Evolutionary conservation across 768 basidiomycete species (phyloP).

Genomic region (Krasilnikovozyma curviuscula): DNA sequence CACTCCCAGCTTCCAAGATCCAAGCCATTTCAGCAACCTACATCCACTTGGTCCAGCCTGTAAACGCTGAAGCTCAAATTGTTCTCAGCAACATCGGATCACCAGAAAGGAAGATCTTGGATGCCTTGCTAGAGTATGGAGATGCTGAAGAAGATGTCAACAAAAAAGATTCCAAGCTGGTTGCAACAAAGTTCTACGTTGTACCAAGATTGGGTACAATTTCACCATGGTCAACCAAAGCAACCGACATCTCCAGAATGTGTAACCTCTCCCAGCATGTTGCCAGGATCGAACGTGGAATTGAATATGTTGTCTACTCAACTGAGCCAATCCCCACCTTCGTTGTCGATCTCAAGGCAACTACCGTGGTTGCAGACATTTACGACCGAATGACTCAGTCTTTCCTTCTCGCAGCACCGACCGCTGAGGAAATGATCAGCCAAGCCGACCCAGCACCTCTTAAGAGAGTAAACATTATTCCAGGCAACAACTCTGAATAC

Average conservation of each 20-base stretch:
- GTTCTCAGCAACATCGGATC: conserved; percentile 35
- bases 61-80: conserved; percentile 30
- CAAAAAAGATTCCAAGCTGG: conserved; percentile 18
- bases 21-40: conserved; percentile 59
- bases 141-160: conserved; percentile 34
- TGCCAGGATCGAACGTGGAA: conserved; percentile 69
- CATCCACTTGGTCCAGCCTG: conserved; percentile 63
- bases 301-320: conserved; percentile 45
- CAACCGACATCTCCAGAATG: conserved; percentile 77
- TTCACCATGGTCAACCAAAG: conserved; percentile 98
- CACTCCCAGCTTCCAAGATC: conserved; percentile 32
- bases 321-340: conserved; percentile 20
- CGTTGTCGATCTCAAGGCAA: conserved; percentile 32
- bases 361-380: conserved; percentile 46
- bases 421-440: conserved; percentile 33
- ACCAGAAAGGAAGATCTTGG: conserved; percentile 36
- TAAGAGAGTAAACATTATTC: conserved; percentile 45
- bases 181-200: conserved; percentile 41
- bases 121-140: conserved; percentile 64
- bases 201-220: conserved; percentile 74
- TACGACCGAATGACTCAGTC: conserved; percentile 95
- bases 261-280: conserved; percentile 59
- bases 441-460: conserved; percentile 45
- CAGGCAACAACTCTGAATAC: conserved; percentile 19
- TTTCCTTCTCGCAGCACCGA: conserved; percentile 41